Base-by-base conservation (phyloP, 83 land plant species). In the Larix sibirica region DNA sequence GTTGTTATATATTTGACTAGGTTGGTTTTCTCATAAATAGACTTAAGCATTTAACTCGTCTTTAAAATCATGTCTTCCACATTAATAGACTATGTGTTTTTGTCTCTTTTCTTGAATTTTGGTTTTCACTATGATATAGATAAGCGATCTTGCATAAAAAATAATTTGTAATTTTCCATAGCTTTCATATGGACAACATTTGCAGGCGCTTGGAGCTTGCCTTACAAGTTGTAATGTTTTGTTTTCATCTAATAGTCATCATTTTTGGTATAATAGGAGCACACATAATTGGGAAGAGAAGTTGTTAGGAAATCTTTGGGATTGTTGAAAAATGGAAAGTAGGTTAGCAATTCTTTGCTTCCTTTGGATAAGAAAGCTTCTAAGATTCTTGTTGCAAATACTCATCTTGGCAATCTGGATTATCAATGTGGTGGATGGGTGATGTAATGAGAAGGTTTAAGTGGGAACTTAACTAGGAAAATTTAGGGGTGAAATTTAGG, bases 201-300 rank as follows among this genome's bases (percentile, higher is more conserved):
- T 28, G 28, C 28, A 28, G 28, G 28, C 28, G 12, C 56, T 50
- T 50, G 13, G 56, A 50, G 56, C 56, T 50, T 50, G 56, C 56
- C 12, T 50, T 10, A 16, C 4, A 33, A 67, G 33, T 12, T 16
- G 14, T 4, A 18, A 4, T 13, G 6, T 16, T 14, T 31, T 68
- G 13, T 16, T 71, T 16, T 71, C 18, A 40, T 73, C 24, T 73
- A 42, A 73, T 17, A 42, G 33, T 28, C 28, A 28, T 8, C 10
- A 5, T 20, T 62, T 18, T 40, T 58, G 26, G 9, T 2, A 36
- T 56, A 56, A 80, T 80, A 91, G 91, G 87, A 82, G 38, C 96
- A 94, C 71, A 83, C 94, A 59, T 90, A 90, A 28, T 82, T 94
- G 82, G 96, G 92, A 3, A 87, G 92, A 76, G 95, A 90, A 87